Evolutionary conservation across 2,329 filamentous ascomycete genomes (phyloP).

Genomic region (Rugonectria rugulosa): DNA sequence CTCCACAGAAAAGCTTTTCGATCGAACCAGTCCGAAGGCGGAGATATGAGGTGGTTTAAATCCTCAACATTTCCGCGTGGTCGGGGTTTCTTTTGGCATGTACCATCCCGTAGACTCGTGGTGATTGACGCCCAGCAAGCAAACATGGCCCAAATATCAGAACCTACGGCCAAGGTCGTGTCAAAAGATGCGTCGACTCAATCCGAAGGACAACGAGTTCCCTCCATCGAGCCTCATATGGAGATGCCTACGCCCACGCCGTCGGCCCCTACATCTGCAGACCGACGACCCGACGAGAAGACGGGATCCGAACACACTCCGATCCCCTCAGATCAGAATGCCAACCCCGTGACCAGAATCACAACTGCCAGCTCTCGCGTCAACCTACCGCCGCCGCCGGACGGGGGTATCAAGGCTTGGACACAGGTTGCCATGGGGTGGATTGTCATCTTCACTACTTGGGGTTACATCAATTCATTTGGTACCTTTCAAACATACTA

Average conservation of each 20-base stretch:
- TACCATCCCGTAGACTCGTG: neutral
- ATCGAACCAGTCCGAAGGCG: slow-evolving; percentile 14
- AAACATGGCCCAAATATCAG: too few species aligned
- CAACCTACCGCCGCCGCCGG: slow-evolving; percentile 31
- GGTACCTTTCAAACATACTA: slow-evolving; percentile 56
- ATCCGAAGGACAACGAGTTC: too few species aligned
- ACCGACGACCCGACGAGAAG: neutral
- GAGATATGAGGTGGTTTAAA: slow-evolving; percentile 15
- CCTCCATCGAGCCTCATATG: too few species aligned
- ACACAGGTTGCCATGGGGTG: slow-evolving; percentile 49
- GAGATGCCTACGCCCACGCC: too few species aligned
- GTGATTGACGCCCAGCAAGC: neutral
- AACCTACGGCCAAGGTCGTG: neutral
- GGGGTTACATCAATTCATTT: slow-evolving; percentile 56
- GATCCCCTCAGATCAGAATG: neutral
- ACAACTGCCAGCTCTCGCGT: slow-evolving; percentile 8
- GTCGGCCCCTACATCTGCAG: too few species aligned
- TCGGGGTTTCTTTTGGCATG: neutral
- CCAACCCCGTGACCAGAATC: slow-evolving; percentile 7
- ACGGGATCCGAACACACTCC: neutral
- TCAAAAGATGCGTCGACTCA: neutral
- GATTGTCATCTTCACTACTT: slow-evolving; percentile 51
- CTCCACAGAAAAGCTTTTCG: slow-evolving; percentile 11
- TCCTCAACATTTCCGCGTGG: slow-evolving; percentile 18
- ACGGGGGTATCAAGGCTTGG: slow-evolving; percentile 43